Conservation (phyloP, 108 stramenopile species). For the Tribonema minus region DNA sequence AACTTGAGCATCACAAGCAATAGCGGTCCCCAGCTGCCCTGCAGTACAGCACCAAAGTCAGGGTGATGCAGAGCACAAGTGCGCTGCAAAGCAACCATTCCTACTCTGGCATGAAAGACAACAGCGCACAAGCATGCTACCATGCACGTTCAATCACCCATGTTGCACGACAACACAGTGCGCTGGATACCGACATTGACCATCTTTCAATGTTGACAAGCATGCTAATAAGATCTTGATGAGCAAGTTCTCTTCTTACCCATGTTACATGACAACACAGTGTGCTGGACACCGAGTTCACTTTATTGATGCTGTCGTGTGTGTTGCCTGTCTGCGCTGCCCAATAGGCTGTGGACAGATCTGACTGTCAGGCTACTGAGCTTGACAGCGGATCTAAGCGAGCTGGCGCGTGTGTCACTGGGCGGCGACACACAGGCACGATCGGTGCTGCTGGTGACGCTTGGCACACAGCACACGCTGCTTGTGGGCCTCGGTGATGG, state of each 20-base stretch:
- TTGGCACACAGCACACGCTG: slow-evolving; percentile 70
- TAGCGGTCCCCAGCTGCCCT: too few species aligned
- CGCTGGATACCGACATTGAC: too few species aligned
- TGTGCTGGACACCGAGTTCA: neutral
- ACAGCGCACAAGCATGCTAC: too few species aligned
- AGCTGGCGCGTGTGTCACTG: slow-evolving; percentile 50
- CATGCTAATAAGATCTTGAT: neutral
- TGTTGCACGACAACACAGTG: too few species aligned
- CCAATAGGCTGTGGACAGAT: slow-evolving; percentile 37
- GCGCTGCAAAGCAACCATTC: too few species aligned
- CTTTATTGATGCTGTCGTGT: too few species aligned
- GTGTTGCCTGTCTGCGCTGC: neutral
- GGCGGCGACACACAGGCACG: slow-evolving; percentile 54
- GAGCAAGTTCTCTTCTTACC: neutral
- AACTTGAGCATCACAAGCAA: too few species aligned
- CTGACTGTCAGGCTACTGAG: slow-evolving; percentile 17
- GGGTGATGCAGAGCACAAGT: too few species aligned
- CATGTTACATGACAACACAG: neutral
- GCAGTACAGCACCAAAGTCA: too few species aligned
- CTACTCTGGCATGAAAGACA: too few species aligned
- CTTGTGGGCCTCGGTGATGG: slow-evolving; percentile 95
- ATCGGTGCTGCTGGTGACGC: slow-evolving; percentile 48
- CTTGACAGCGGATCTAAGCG: slow-evolving; percentile 44
- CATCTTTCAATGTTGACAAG: neutral
- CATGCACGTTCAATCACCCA: too few species aligned